phyloP scores from a whole-genome alignment of 164 flowering plant species.

The Dillenia turbinata region DNA sequence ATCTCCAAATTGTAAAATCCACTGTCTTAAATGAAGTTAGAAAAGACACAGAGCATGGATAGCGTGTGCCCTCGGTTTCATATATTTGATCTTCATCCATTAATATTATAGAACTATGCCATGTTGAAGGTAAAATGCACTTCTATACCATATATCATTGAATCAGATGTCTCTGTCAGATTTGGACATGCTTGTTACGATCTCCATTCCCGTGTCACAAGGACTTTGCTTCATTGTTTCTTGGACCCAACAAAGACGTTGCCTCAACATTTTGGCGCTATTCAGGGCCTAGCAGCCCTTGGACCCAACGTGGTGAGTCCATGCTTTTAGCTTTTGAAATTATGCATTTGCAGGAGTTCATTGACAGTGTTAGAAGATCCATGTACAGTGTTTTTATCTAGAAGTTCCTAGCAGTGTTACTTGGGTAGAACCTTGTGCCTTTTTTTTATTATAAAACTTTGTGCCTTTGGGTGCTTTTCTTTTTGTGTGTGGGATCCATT shows the following conservation, averaged over 20 bases:
- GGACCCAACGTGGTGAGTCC: conserved; percentile 76
- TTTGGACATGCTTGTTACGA: conserved; percentile 78
- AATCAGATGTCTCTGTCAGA: conserved; percentile 34
- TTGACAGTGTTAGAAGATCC: too few species aligned
- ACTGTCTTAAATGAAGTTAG: too few species aligned
- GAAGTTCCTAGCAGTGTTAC: too few species aligned
- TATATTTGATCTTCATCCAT: too few species aligned
- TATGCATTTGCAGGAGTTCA: not conserved
- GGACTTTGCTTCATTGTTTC: conserved; percentile 78
- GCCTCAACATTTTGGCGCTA: conserved; percentile 96
- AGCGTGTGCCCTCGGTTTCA: too few species aligned
- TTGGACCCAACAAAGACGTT: conserved; percentile 77
- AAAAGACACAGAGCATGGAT: too few species aligned
- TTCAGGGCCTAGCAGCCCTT: conserved; percentile 86
- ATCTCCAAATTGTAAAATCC: too few species aligned
- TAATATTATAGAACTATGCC: too few species aligned
- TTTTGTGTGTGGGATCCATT: not conserved
- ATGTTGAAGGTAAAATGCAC: too few species aligned
- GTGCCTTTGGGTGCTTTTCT: not conserved
- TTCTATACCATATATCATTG: too few species aligned
- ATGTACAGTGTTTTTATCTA: too few species aligned
- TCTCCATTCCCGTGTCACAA: conserved; percentile 85
- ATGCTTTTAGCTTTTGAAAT: not conserved
- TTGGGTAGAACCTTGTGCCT: not conserved
- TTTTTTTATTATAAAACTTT: not conserved